Percentiles rank a stretch among this genome's conserved stretches.
phyloP scores from a whole-genome alignment of 257 asterid genomes.

The Oldenlandia corymbosa region DNA sequence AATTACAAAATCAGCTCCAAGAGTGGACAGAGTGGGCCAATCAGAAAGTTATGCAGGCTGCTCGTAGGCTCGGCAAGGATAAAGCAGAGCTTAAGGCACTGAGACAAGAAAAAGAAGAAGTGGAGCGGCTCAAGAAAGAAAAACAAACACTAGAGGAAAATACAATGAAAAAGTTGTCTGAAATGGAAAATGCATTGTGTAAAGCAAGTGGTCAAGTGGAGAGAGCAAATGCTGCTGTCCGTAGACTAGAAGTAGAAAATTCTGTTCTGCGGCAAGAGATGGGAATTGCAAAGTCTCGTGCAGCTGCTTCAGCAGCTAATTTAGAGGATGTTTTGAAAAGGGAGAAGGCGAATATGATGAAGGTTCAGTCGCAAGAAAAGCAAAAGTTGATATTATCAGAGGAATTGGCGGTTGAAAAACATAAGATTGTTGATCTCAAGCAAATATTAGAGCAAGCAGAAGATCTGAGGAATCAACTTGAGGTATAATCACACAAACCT shows the following conservation, averaged over 20 bases:
- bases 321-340: constrained; percentile 69
- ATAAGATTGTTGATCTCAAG: constrained; percentile 39
- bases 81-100: constrained; percentile 84
- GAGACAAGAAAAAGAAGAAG: constrained; percentile 88
- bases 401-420: constrained; percentile 66
- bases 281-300: constrained; percentile 73
- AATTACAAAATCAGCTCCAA: constrained; percentile 75
- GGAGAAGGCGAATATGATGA: constrained; percentile 65
- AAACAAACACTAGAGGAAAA: constrained; percentile 63
- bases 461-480: constrained; percentile 49
- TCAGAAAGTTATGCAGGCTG: constrained; percentile 98
- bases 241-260: constrained; percentile 77
- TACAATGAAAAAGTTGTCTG: constrained; percentile 70
- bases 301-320: constrained; percentile 68
- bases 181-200: constrained; percentile 80
- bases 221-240: constrained; percentile 64
- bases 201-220: constrained; percentile 86
- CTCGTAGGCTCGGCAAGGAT: constrained; percentile 82
- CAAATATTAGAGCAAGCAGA: constrained; percentile 56
- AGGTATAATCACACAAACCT: constrained; percentile 45
- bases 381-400: constrained; percentile 65
- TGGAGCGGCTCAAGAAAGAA: constrained; percentile 83
- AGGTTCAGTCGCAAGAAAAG: constrained; percentile 86
- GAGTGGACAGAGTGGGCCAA: constrained; percentile 99
- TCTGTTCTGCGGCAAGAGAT: constrained; percentile 57